Evolutionary conservation across 805 yeast species (phyloP).

Genomic region (Wickerhamomyces xylosicus): DNA sequence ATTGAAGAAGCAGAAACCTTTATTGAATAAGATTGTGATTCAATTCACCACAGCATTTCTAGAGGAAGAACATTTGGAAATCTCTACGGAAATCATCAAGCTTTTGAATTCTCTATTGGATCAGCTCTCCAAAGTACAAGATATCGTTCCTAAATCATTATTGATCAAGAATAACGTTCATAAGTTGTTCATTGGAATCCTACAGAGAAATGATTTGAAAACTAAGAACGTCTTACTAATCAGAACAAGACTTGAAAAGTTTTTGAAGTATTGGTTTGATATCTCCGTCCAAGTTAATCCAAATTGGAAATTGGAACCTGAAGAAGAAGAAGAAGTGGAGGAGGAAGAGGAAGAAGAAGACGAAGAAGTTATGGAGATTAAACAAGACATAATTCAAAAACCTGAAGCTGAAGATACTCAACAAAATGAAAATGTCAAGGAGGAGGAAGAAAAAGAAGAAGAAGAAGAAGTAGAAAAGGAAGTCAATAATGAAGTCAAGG

Average conservation of each 20-base stretch:
- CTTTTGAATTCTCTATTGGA: conserved; percentile 16
- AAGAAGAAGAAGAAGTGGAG: conserved; percentile 5
- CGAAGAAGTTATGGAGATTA: conserved; percentile 7
- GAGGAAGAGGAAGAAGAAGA: conserved; percentile 6
- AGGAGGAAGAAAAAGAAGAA: conserved; percentile 9
- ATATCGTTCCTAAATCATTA: conserved; percentile 20
- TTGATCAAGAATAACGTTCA: conserved; percentile 22
- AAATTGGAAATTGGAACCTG: conserved; percentile 14
- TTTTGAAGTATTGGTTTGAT: conserved; percentile 19
- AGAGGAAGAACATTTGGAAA: conserved; percentile 6
- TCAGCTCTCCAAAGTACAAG: conserved; percentile 11
- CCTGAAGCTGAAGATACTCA: neutral
- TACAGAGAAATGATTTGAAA: conserved; percentile 26
- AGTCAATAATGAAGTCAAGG: neutral
- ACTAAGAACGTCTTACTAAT: conserved; percentile 10
- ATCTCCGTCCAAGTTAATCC: conserved; percentile 20
- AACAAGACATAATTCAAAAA: conserved; percentile 2
- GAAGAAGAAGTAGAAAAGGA: conserved; percentile 3
- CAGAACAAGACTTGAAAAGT: conserved; percentile 7
- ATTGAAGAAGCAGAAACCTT: conserved; percentile 12
- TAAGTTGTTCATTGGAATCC: conserved; percentile 22
- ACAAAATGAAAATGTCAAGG: neutral
- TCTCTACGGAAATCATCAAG: conserved; percentile 5
- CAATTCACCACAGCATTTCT: conserved; percentile 14
- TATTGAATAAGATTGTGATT: conserved; percentile 20